Percentiles rank a stretch among this genome's conserved stretches.
Evolutionary conservation across 805 yeast genomes (phyloP).

Genomic region (Scheffersomyces stipitis): DNA sequence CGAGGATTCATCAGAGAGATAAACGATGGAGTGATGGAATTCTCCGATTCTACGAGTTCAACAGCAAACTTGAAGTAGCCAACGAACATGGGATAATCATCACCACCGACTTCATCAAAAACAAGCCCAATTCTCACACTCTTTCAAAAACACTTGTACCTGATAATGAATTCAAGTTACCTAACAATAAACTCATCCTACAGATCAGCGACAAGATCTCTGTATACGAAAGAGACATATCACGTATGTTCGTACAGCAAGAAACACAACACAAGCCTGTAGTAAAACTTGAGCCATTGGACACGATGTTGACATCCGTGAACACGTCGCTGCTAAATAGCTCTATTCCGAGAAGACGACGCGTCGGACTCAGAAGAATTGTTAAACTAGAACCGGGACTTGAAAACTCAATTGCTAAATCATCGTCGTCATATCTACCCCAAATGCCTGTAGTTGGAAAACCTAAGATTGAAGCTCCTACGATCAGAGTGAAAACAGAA

Average conservation of each 20-base stretch:
- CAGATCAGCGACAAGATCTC: constrained; percentile 31
- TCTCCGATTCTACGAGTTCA: constrained; percentile 45
- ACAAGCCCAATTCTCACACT: constrained; percentile 19
- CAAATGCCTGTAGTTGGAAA: neutral
- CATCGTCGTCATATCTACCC: too few relatives aligned
- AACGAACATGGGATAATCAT: constrained; percentile 36
- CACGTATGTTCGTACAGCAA: constrained; percentile 13
- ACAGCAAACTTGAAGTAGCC: constrained; percentile 46
- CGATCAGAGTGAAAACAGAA: too few relatives aligned
- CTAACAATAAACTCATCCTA: constrained; percentile 26
- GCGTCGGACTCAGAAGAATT: neutral
- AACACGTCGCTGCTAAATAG: too few relatives aligned
- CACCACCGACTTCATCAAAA: constrained; percentile 32
- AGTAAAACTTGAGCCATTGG: neutral
- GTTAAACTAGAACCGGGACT: neutral
- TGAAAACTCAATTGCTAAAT: neutral
- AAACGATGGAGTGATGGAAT: constrained; percentile 56
- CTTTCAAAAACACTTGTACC: constrained; percentile 8
- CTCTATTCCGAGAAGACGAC: neutral
- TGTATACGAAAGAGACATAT: constrained; percentile 38
- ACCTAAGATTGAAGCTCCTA: neutral
- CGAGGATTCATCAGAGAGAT: constrained; percentile 43
- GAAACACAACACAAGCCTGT: neutral
- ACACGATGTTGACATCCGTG: neutral
- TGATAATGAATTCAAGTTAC: constrained; percentile 24